phyloP scores from a whole-genome alignment of 257 asterid genomes.

The Nicotiana attenuata region DNA sequence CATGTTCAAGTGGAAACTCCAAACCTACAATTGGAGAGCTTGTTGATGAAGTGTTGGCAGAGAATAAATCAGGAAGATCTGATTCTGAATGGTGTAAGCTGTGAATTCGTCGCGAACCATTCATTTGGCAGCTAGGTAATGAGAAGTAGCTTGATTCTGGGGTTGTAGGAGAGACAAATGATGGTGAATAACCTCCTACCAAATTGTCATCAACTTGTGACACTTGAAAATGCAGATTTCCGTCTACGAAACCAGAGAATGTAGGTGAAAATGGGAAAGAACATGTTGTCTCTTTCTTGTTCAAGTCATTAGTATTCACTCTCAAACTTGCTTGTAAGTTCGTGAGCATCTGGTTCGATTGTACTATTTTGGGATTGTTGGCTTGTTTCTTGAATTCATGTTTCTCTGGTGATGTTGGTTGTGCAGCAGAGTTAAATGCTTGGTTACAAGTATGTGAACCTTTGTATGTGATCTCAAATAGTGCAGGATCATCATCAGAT shows the following conservation, averaged over 20 bases:
- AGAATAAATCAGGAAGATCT: conserved; percentile 45
- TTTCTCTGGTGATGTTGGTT: conserved; percentile 38
- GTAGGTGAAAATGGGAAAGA: conserved; percentile 59
- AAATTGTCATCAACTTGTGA: conserved; percentile 41
- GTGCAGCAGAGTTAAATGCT: conserved; percentile 18
- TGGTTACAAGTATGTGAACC: conserved; percentile 63
- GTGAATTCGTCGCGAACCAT: conserved; percentile 16
- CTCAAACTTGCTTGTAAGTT: conserved; percentile 50
- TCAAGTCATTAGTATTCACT: conserved; percentile 44
- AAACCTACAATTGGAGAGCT: conserved; percentile 66
- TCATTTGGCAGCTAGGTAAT: conserved; percentile 23
- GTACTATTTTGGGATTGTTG: conserved; percentile 14
- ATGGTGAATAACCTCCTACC: conserved; percentile 38
- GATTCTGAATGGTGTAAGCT: conserved; percentile 29
- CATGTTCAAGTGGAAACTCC: conserved; percentile 46
- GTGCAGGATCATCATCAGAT: conserved; percentile 70
- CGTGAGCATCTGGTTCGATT: conserved; percentile 39
- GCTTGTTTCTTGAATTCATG: conserved; percentile 28
- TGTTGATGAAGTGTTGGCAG: conserved; percentile 64
- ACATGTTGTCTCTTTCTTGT: conserved; percentile 24
- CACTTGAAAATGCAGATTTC: conserved; percentile 29
- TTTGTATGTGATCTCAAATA: conserved; percentile 74
- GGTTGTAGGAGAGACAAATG: conserved; percentile 39
- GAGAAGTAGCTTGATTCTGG: conserved; percentile 38
- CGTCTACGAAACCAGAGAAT: conserved; percentile 29